Evolutionary conservation across 164 flowering plant species (phyloP), one percentile per base, ranked within the genome.

Genomic region (Piper longum): DNA sequence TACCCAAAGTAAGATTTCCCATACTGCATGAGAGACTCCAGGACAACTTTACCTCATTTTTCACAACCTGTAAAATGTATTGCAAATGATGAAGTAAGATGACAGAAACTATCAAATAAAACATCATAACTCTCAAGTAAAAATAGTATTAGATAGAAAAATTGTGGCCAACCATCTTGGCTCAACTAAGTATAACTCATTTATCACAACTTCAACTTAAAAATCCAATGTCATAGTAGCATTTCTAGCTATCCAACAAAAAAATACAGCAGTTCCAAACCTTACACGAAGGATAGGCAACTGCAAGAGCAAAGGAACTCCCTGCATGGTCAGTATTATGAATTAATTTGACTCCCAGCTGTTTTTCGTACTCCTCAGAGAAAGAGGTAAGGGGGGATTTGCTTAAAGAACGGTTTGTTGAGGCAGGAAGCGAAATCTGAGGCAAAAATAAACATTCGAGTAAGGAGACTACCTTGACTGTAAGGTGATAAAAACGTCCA

Each of bases 241-340:
- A 48, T 9, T 48, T 9, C 14, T 12, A 14, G 0, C 14, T 12
- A 12, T 3, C 52, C 8, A 44, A 48, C 11, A 12, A 43, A 17
- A n/a, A 43, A 40, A 13, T 16, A 66, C 39, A 11, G 54, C 16
- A 44, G 19, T 26, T 52, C 42, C 70, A 61, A 74, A 95, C 99
- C 98, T 91, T 85, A 70, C 65, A 63, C 59, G 90, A 87, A 71
- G 85, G 79, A 59, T 70, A 85, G 45, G 83, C 88, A 55, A 76
- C 76, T 40, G 98, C 99, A 65, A 95, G 82, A 44, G 83, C 89
- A 78, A 91, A 89, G 81, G 74, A 86, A 68, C 61, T 81, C 62
- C 98, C 99, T 0, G 72, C 73, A 62, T 72, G 73, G 62, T 68
- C 45, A 40, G 57, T 62, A 62, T 44, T 54, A 60, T 56, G 40